phyloP scores from a whole-genome alignment of 1,284 basidiomycete species.

The Cutaneotrichosporon spelunceum region DNA sequence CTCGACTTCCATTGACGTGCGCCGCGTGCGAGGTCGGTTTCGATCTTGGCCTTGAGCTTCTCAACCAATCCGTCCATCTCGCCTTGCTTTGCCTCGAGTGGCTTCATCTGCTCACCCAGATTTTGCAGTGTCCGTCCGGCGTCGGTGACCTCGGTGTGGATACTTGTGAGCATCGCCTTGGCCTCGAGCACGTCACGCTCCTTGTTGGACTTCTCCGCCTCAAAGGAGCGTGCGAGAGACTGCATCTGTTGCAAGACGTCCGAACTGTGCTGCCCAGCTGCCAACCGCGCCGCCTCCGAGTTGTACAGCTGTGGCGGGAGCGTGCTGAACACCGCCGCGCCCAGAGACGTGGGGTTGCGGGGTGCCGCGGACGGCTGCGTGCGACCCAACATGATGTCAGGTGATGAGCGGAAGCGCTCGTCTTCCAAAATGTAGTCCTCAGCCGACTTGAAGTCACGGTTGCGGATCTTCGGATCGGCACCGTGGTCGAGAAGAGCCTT shows the following conservation, averaged over 20 bases:
- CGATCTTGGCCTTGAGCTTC: conserved; percentile 71
- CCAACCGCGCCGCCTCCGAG: conserved; percentile 80
- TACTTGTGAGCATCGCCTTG: conserved; percentile 77
- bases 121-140: conserved; percentile 71
- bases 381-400: conserved; percentile 43
- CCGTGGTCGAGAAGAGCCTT: conserved; percentile 95
- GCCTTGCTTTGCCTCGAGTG: conserved; percentile 63
- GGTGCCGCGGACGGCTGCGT: conserved; percentile 9
- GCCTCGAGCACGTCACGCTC: conserved; percentile 91
- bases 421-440: conserved; percentile 99
- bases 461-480: conserved; percentile 92
- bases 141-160: conserved; percentile 88
- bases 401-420: conserved; percentile 91
- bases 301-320: conserved; percentile 69
- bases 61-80: conserved; percentile 64
- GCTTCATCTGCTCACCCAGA: conserved; percentile 64
- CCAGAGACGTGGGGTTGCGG: conserved; percentile 20
- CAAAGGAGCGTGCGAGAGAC: conserved; percentile 85
- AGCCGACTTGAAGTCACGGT: conserved; percentile 92
- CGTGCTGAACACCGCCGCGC: conserved; percentile 22
- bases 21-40: conserved; percentile 72
- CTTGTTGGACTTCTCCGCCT: conserved; percentile 85
- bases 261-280: conserved; percentile 76
- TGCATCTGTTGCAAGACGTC: conserved; percentile 86
- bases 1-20: conserved; percentile 89